Percentiles rank a stretch among this genome's conserved stretches.
phyloP scores from a whole-genome alignment of 768 basidiomycete genomes.

The Lentinula guzmanii region DNA sequence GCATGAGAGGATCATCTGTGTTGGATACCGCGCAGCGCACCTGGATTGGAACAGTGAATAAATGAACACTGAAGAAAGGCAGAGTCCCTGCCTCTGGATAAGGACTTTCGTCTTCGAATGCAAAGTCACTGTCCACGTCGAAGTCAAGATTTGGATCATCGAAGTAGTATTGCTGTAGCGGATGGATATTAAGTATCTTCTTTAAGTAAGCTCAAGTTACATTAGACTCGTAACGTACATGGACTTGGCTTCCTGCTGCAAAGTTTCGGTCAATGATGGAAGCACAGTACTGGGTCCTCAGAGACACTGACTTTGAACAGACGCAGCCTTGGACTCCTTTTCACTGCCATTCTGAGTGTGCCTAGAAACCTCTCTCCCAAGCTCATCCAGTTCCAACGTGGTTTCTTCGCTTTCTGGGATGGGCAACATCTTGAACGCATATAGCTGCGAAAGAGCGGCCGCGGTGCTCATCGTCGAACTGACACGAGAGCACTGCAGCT shows the following conservation, averaged over 20 bases:
- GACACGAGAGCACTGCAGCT: neutral
- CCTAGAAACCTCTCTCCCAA: neutral
- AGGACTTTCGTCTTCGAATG: constrained; percentile 62
- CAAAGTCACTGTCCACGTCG: constrained; percentile 4
- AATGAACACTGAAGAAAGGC: neutral
- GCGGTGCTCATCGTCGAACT: neutral
- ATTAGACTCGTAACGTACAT: neutral
- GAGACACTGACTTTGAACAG: neutral
- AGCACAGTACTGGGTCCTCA: neutral
- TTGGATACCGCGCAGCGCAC: constrained; percentile 74
- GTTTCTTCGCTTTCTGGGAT: constrained; percentile 2
- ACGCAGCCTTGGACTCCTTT: neutral
- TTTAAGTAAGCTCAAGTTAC: neutral
- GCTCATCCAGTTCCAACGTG: neutral
- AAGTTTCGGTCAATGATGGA: neutral
- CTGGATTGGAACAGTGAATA: neutral
- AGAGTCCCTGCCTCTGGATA: constrained; percentile 51
- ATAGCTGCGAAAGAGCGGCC: constrained; percentile 2
- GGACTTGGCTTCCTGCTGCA: constrained; percentile 1
- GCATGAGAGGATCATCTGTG: constrained; percentile 63
- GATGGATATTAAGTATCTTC: neutral
- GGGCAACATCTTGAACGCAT: constrained; percentile 4
- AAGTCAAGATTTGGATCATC: constrained; percentile 31
- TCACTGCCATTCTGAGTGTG: neutral
- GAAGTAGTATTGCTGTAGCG: constrained; percentile 13